Percentiles rank a stretch among this genome's conserved stretches.
These are phyloP conservation scores for Breynia disticha DNA, from an alignment of 441 rosid species.

Conservation along the genomic window DNA sequence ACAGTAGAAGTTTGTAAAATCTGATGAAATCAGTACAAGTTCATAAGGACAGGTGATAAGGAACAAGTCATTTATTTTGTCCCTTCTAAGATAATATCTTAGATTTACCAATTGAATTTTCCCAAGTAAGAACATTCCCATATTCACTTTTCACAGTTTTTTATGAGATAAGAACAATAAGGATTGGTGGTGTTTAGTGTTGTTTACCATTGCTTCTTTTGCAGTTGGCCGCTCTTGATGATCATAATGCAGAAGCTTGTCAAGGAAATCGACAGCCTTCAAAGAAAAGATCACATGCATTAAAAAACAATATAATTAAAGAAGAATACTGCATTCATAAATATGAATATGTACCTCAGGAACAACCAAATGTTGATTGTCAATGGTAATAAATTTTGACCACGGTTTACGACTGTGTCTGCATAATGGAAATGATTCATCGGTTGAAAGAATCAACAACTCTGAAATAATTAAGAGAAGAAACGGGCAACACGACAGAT, in stretches of 20 bases:
- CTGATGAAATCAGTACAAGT: no score
- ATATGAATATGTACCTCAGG: conserved; percentile 52
- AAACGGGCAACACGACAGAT: not conserved
- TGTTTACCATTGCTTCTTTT: conserved; percentile 87
- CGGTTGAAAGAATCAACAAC: conserved; percentile 9
- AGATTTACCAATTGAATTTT: no score
- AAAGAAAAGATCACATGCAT: not conserved
- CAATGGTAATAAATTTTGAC: conserved; percentile 74
- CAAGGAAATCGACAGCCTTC: conserved; percentile 93
- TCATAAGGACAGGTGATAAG: no score
- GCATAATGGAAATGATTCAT: conserved; percentile 7
- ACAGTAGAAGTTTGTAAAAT: not conserved
- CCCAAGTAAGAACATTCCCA: no score
- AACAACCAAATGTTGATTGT: conserved; percentile 82
- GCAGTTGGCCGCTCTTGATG: conserved; percentile 98
- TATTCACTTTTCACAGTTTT: no score
- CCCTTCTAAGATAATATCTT: no score
- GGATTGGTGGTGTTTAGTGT: no score
- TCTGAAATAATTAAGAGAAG: not conserved
- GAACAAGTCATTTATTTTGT: no score
- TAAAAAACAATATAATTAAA: not conserved
- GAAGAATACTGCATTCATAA: not conserved
- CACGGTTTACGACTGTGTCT: conserved; percentile 95
- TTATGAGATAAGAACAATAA: no score
- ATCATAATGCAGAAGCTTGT: conserved; percentile 90